phyloP scores from a whole-genome alignment of 768 basidiomycete genomes.

The Lactarius psammicola region DNA sequence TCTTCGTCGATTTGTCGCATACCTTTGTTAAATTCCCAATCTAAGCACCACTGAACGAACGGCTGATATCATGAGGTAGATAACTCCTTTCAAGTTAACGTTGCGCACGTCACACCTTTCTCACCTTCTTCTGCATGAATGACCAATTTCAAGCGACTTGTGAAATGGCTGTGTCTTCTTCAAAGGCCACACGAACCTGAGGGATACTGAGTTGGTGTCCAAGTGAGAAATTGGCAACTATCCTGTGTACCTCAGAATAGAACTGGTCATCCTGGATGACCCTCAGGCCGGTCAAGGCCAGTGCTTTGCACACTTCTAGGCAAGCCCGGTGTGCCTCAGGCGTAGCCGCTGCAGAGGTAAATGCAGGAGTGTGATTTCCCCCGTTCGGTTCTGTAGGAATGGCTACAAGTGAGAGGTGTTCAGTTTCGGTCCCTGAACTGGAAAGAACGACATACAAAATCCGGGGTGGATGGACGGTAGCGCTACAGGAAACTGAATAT shows the following conservation, averaged over 20 bases:
- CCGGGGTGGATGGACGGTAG: conserved; percentile 74
- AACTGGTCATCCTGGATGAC: conserved; percentile 68
- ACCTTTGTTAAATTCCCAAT: not conserved
- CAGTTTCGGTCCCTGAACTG: not conserved
- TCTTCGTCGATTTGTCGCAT: conserved; percentile 13
- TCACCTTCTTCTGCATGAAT: not conserved
- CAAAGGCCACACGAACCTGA: conserved; percentile 25
- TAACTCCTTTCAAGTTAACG: not conserved
- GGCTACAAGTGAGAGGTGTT: conserved; percentile 41
- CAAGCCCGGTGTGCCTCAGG: conserved; percentile 62
- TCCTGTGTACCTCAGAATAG: conserved; percentile 47
- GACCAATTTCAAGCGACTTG: conserved; percentile 6
- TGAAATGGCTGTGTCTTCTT: conserved; percentile 20
- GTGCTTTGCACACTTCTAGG: conserved; percentile 63
- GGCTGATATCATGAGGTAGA: not conserved
- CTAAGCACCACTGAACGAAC: not conserved
- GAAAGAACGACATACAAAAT: conserved; percentile 45
- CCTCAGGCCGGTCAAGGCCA: conserved; percentile 68
- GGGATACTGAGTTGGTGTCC: not conserved
- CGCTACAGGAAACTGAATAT: conserved; percentile 33
- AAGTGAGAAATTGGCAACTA: not conserved
- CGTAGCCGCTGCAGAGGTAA: conserved; percentile 62
- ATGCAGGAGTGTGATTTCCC: conserved; percentile 75
- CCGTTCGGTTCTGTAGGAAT: conserved; percentile 72
- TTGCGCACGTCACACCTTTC: not conserved